Conservation (phyloP, 2,329 filamentous ascomycete genomes). For the Domatiomyces catenatus region DNA sequence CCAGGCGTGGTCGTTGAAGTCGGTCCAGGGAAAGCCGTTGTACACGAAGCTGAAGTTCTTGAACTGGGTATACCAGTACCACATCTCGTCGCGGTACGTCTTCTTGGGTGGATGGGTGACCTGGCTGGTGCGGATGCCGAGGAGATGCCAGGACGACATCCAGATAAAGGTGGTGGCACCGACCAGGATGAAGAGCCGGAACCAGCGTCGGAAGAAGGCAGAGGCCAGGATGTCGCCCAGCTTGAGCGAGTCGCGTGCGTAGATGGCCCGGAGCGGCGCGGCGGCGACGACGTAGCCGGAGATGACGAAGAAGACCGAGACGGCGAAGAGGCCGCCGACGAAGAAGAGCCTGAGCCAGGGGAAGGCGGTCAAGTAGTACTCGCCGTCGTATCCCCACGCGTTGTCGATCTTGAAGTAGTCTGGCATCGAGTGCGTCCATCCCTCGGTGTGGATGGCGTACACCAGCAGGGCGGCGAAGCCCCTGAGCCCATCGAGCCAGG, state of each 20-base stretch:
- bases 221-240: constrained; percentile 35
- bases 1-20: constrained; percentile 32
- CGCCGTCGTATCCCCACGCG: constrained; percentile 35
- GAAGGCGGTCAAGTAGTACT: constrained; percentile 37
- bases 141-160: constrained; percentile 37
- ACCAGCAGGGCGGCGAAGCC: constrained; percentile 53
- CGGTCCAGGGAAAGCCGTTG: constrained; percentile 32
- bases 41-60: constrained; percentile 48
- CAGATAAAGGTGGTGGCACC: constrained; percentile 26
- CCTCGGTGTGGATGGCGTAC: constrained; percentile 47
- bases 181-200: constrained; percentile 30
- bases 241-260: constrained; percentile 27
- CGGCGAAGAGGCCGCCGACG: constrained; percentile 28
- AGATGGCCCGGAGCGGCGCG: constrained; percentile 28
- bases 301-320: constrained; percentile 34
- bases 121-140: constrained; percentile 32
- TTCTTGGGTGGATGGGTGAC: constrained; percentile 15
- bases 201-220: constrained; percentile 27
- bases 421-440: constrained; percentile 38
- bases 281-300: constrained; percentile 33
- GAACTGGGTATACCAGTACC: constrained; percentile 11
- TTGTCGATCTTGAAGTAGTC: constrained; percentile 34
- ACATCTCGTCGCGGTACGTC: constrained; percentile 8
- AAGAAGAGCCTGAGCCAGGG: constrained; percentile 47
- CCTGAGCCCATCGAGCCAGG: constrained; percentile 49